Evolutionary conservation across 1,284 basidiomycete genomes (phyloP), one percentile per base, ranked within the genome.

Genomic region (Cronartium ribicola): DNA sequence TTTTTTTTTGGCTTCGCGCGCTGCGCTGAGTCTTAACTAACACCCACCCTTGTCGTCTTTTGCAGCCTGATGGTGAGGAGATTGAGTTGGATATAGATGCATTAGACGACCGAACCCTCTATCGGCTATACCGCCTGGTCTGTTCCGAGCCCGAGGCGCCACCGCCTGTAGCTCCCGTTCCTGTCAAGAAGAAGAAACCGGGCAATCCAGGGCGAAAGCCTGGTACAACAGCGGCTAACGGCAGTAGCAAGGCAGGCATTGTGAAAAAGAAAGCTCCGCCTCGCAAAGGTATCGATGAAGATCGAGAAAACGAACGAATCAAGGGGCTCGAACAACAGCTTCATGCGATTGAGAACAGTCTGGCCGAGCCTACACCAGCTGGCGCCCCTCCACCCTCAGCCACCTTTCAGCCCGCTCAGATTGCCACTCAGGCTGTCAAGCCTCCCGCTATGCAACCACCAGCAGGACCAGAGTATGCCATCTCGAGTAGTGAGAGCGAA

Each of bases 31-130:
- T 46, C 41, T 64, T 40, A 29, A 41, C 5, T 39, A 75, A 76
- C 66, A 76, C 75, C 77, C n/a, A 63, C 74, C 40, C 66, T 20
- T 39, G 11, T 68, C 36, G 75, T 76, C 62, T 66, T 29, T 29
- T 29, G 29, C 29, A 75, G 67, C 83, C 93, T 90, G 91, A 90
- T 81, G 91, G 89, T 68, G 91, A 96, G 81, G 94, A 97, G 84
- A 96, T 97, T 79, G 94, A 97, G 83, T 87, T 97, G 61, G 94
- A 97, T 82, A 96, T 97, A 78, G 94, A 97, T 80, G 84, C 88
- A 62, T 85, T 97, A 46, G 92, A 94, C 66, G 84, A 89, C 4
- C 82, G 86, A 22, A 93, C 94, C 41, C 86, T 96, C 64, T 89
- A 89, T 72, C 91, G 92, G 83, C 85, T 97, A 39, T 97, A 96